Evolutionary conservation across 2,329 filamentous ascomycete species (phyloP).

Genomic region (Colletotrichum theobromicola): DNA sequence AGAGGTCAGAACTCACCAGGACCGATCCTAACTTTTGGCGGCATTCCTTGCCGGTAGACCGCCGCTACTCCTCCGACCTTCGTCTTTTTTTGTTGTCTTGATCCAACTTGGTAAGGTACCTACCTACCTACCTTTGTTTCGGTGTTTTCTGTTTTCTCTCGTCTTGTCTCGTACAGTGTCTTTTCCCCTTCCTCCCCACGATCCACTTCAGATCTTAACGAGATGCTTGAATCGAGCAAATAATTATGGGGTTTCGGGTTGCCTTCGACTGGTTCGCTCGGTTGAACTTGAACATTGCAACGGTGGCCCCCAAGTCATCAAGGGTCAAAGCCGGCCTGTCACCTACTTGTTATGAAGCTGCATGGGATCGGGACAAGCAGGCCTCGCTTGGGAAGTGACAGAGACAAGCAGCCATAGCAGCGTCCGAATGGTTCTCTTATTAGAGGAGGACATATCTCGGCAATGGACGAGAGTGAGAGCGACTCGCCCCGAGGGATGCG

Average conservation of each 20-base stretch:
- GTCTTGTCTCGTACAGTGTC: neutral
- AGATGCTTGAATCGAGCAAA: slow-evolving; percentile 19
- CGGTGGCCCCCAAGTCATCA: neutral
- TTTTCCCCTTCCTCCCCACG: slow-evolving; percentile 1
- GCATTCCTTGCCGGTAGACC: slow-evolving; percentile 8
- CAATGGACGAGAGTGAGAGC: neutral
- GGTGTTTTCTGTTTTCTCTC: neutral
- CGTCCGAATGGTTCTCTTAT: neutral
- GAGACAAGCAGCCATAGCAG: neutral
- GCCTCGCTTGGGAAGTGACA: neutral
- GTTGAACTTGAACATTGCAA: neutral
- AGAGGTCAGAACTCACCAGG: neutral
- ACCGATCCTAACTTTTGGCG: neutral
- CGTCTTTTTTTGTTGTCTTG: neutral
- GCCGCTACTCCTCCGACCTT: neutral
- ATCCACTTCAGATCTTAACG: slow-evolving; percentile 22
- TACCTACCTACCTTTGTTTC: no score
- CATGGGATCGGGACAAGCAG: slow-evolving; percentile 2
- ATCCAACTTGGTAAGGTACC: neutral
- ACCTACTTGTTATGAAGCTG: neutral
- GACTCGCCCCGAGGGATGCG: neutral
- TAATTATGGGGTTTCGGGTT: slow-evolving; percentile 5
- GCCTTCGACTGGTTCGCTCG: neutral
- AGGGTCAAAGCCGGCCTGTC: neutral
- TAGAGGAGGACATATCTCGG: neutral